Conservation (phyloP, 768 basidiomycete species). For the Cantharellus cinnabarinus region DNA sequence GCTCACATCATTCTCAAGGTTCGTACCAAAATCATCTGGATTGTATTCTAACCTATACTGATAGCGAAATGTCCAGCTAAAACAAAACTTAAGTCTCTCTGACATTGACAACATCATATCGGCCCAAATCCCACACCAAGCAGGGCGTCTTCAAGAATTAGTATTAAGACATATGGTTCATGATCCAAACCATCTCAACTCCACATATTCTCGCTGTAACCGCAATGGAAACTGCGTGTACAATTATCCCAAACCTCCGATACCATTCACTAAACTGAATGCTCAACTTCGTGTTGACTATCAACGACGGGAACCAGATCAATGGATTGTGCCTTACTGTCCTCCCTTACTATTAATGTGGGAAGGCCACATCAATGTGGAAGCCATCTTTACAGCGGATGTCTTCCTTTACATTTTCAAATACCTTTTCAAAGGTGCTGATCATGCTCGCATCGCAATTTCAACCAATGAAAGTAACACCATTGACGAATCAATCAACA, state of each 20-base stretch:
- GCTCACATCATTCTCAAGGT: constrained; percentile 18
- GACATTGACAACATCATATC: constrained; percentile 19
- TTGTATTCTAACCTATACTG: constrained; percentile 5
- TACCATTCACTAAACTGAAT: constrained; percentile 14
- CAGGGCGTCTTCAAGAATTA: constrained; percentile 1
- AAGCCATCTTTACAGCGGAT: constrained; percentile 1
- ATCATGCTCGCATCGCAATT: neutral
- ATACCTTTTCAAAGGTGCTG: constrained; percentile 9
- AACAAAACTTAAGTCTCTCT: constrained; percentile 9
- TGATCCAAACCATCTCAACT: neutral
- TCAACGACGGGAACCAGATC: neutral
- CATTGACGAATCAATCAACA: constrained; percentile 4
- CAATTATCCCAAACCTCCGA: constrained; percentile 10
- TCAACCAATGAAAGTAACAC: constrained; percentile 2
- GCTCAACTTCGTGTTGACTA: constrained; percentile 12
- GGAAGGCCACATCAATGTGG: constrained; percentile 7
- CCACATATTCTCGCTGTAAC: neutral
- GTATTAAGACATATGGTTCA: neutral
- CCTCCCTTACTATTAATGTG: constrained; percentile 5
- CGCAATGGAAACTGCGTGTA: neutral
- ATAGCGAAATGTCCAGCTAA: constrained; percentile 10
- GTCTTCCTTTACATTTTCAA: constrained; percentile 9
- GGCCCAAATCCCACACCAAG: constrained; percentile 18
- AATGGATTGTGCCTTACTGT: constrained; percentile 1
- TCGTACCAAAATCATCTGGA: neutral